Evolutionary conservation across 331 rosid genomes (phyloP).

Genomic region (Quercus tomentella): DNA sequence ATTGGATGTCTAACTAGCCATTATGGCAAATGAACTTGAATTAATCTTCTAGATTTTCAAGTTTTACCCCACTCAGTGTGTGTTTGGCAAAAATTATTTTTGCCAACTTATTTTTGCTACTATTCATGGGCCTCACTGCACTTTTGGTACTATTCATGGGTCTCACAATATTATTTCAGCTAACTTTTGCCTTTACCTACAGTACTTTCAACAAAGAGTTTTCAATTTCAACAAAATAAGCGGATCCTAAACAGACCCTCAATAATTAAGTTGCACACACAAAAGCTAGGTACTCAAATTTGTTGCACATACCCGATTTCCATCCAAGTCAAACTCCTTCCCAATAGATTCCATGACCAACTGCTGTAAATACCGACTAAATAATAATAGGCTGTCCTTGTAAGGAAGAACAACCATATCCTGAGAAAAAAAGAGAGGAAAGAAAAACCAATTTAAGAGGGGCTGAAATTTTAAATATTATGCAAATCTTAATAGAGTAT

Average conservation of each 20-base stretch:
- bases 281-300: background rate
- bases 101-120: too few relatives aligned
- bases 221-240: too few relatives aligned
- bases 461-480: slow-evolving; percentile 5
- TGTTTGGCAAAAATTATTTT: too few relatives aligned
- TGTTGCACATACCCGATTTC: slow-evolving; percentile 70
- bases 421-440: slow-evolving; percentile 33
- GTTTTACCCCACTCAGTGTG: background rate
- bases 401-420: slow-evolving; percentile 99
- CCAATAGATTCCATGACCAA: slow-evolving; percentile 99
- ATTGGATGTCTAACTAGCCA: background rate
- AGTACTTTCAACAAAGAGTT: too few relatives aligned
- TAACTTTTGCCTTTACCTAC: too few relatives aligned
- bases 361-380: slow-evolving; percentile 96
- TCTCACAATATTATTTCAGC: too few relatives aligned
- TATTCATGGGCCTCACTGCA: too few relatives aligned
- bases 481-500: slow-evolving; percentile 3
- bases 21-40: background rate
- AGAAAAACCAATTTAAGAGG: slow-evolving; percentile 12
- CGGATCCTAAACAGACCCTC: too few relatives aligned
- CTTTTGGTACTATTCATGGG: too few relatives aligned
- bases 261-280: background rate
- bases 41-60: background rate
- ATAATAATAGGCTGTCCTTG: slow-evolving; percentile 85
- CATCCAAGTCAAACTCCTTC: slow-evolving; percentile 97